Evolutionary conservation across 2,329 filamentous ascomycete genomes (phyloP), one percentile per base, ranked within the genome.

Genomic region (Fulvia fulva): DNA sequence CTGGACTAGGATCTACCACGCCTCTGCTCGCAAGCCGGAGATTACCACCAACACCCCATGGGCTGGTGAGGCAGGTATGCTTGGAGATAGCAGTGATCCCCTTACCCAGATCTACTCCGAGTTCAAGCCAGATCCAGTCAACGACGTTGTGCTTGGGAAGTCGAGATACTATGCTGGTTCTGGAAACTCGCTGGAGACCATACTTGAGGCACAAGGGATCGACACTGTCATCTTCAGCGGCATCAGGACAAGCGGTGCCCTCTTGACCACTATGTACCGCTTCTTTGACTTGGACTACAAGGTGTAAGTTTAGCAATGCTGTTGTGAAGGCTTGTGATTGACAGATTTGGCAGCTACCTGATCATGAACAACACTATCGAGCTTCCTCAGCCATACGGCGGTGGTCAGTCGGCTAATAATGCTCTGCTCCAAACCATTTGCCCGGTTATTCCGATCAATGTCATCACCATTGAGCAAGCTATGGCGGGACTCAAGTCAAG

Each of bases 201-300:
- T 78, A 30, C 57, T 78, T 56, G 67, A 67, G 26, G 69, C 72
- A 7, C 70, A 73, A 58, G 56, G 66, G 23, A 76, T 78, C 44
- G 69, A 77, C 51, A 77, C 75, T 4, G 74, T 78, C 14, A 63
- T 78, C 49, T 41, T 69, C 70, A 77, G 73, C 7, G 77, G 77
- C 0, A 57, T 78, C 25, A 69, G 69, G 26, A 73, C 77, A n/a
- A 75, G 74, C 1, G 77, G 75, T 0, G 76, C 77, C 1, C 70
- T 78, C 3, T 68, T 78, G 69, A 71, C 67, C 45, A 78, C 76
- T 8, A 67, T 74, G 5, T 78, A 78, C 57, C 69, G 71, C 9
- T 59, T 78, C 16, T 78, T 78, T 51, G 75, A 78, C 61, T 58
- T 77, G 30, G 75, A 77, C 56, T 78, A 75, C 56, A 72, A 74